A percentile compares a stretch with the other conserved stretches of the same genome.
Conservation (phyloP, 768 basidiomycete species). For the Terana coerulea region DNA sequence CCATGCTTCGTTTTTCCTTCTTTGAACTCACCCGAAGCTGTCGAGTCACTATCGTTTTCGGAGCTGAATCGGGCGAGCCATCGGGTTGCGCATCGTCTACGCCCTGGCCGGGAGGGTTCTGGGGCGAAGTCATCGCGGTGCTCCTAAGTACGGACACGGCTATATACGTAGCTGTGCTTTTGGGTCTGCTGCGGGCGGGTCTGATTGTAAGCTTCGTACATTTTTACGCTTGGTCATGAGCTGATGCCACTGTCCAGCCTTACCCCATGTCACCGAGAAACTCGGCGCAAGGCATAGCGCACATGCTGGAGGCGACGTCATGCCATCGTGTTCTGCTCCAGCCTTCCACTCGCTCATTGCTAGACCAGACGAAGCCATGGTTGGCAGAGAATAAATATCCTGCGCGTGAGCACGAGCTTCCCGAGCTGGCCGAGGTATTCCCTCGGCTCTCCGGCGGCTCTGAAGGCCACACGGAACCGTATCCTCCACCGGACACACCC, state of each 20-base stretch:
- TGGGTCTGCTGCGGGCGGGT: slow-evolving; percentile 9
- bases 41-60: slow-evolving; percentile 3
- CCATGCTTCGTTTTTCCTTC: slow-evolving; percentile 4
- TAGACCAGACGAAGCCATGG: no score
- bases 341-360: no score
- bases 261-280: slow-evolving; percentile 37
- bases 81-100: slow-evolving; percentile 5
- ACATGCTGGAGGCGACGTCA: slow-evolving; percentile 33
- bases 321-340: slow-evolving; percentile 37
- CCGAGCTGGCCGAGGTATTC: slow-evolving; percentile 14
- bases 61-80: slow-evolving; percentile 5
- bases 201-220: slow-evolving; percentile 1
- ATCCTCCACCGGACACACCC: not conserved
- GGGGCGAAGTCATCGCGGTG: slow-evolving; percentile 4
- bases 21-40: not conserved
- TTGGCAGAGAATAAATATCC: no score
- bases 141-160: slow-evolving; percentile 5
- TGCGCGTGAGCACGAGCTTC: slow-evolving; percentile 17
- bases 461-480: not conserved
- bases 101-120: not conserved
- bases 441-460: slow-evolving; percentile 13
- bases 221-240: not conserved
- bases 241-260: slow-evolving; percentile 12
- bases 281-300: slow-evolving; percentile 29
- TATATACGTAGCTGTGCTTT: slow-evolving; percentile 2